Evolutionary conservation across 1,284 basidiomycete genomes (phyloP).

Genomic region (Heliocybe sulcata): DNA sequence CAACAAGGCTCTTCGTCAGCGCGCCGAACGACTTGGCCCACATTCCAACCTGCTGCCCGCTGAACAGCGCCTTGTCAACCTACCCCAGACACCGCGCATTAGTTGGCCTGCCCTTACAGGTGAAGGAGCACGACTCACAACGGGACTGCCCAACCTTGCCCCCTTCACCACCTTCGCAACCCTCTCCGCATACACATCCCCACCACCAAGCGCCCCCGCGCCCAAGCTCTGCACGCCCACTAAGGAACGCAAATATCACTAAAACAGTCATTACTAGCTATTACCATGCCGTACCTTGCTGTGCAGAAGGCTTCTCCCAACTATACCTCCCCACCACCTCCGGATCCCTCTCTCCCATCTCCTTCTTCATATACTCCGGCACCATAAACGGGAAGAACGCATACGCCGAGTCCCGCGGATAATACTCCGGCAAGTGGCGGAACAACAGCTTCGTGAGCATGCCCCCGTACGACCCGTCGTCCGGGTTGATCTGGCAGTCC

Average conservation of each 20-base stretch:
- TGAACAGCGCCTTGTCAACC: neutral
- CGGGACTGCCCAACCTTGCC: neutral
- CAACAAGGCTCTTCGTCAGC: neutral
- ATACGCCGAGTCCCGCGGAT: conserved; percentile 49
- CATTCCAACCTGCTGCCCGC: neutral
- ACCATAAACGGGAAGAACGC: conserved; percentile 63
- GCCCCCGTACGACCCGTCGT: conserved; percentile 68
- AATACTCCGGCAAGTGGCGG: conserved; percentile 62
- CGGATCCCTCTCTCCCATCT: conserved; percentile 21
- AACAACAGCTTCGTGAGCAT: conserved; percentile 68
- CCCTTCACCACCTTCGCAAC: neutral
- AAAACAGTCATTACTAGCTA: too few relatives aligned
- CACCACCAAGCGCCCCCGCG: neutral
- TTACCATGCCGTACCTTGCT: too few relatives aligned
- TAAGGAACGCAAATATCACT: too few relatives aligned
- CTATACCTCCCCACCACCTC: conserved; percentile 34
- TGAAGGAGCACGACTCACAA: too few relatives aligned
- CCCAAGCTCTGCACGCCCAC: conserved; percentile 12
- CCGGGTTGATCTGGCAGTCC: conserved; percentile 54
- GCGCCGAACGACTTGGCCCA: conserved; percentile 23
- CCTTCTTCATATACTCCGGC: conserved; percentile 35
- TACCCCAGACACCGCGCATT: neutral
- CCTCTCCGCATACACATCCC: neutral
- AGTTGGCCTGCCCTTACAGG: too few relatives aligned
- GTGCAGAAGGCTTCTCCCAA: conserved; percentile 35